These are phyloP conservation scores for Escovopsis weberi DNA, from an alignment of 2,329 filamentous ascomycete species.

Conservation along the genomic window DNA sequence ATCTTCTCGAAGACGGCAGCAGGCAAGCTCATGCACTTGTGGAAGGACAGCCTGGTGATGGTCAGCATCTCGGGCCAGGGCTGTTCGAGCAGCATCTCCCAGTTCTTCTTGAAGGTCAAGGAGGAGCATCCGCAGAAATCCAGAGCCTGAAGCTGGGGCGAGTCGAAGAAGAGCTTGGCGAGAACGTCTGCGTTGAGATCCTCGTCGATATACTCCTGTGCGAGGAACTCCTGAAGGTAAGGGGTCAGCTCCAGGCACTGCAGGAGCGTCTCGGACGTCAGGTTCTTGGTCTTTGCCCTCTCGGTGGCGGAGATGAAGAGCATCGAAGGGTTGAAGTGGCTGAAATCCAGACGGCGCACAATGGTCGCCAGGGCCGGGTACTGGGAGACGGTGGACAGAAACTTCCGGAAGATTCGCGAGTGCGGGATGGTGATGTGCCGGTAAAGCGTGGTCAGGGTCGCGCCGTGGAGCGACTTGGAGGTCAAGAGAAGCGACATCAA, in stretches of 20 bases:
- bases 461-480: constrained; percentile 59
- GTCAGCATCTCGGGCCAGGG: constrained; percentile 40
- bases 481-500: constrained; percentile 61
- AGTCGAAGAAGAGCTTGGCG: constrained; percentile 52
- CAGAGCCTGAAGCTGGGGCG: constrained; percentile 50
- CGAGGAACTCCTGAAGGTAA: constrained; percentile 61
- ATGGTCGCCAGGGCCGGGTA: constrained; percentile 59
- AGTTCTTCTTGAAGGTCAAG: constrained; percentile 48
- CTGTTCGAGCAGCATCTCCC: constrained; percentile 39
- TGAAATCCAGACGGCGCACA: constrained; percentile 69
- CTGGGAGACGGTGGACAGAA: constrained; percentile 51
- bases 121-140: constrained; percentile 70
- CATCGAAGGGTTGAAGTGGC: constrained; percentile 69
- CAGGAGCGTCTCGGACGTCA: constrained; percentile 59
- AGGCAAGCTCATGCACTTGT: constrained; percentile 62
- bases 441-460: constrained; percentile 63
- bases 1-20: constrained; percentile 52
- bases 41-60: constrained; percentile 56
- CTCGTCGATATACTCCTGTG: constrained; percentile 68
- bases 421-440: constrained; percentile 69
- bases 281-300: constrained; percentile 58
- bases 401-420: constrained; percentile 72
- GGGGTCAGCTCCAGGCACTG: constrained; percentile 59
- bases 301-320: constrained; percentile 62
- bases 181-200: constrained; percentile 57